A percentile compares a stretch with the other conserved stretches of the same genome.
Conservation (phyloP, 345 rosid species). For the Lumnitzera littorea region DNA sequence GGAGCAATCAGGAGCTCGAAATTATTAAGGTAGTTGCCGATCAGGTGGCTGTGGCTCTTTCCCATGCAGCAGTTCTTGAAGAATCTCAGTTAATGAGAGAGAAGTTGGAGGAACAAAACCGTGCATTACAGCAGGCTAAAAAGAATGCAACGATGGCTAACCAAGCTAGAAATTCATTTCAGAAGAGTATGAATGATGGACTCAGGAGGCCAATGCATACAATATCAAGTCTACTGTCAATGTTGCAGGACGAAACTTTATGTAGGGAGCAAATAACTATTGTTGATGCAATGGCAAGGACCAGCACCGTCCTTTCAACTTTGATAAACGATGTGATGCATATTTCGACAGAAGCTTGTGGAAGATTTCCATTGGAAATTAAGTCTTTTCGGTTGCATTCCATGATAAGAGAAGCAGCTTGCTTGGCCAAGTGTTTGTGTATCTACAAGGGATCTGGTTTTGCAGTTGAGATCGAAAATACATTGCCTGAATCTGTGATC, state of each 20-base stretch:
- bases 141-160: slow-evolving; percentile 82
- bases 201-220: slow-evolving; percentile 96
- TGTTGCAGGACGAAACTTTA: slow-evolving; percentile 63
- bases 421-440: slow-evolving; percentile 77
- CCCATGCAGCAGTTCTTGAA: slow-evolving; percentile 94
- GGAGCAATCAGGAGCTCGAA: slow-evolving; percentile 81
- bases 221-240: slow-evolving; percentile 62
- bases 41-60: slow-evolving; percentile 95
- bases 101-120: slow-evolving; percentile 78
- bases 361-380: slow-evolving; percentile 57
- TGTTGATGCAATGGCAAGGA: slow-evolving; percentile 72
- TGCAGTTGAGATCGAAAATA: slow-evolving; percentile 56
- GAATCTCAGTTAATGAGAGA: slow-evolving; percentile 96
- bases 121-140: slow-evolving; percentile 62
- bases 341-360: slow-evolving; percentile 49
- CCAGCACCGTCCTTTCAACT: slow-evolving; percentile 65
- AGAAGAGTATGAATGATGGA: slow-evolving; percentile 87
- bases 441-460: slow-evolving; percentile 55
- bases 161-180: slow-evolving; percentile 69
- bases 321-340: slow-evolving; percentile 85
- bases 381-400: slow-evolving; percentile 55
- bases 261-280: slow-evolving; percentile 51
- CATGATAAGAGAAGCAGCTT: slow-evolving; percentile 64
- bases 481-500: slow-evolving; percentile 62
- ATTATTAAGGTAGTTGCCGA: slow-evolving; percentile 92